Percentiles rank a stretch among this genome's conserved stretches.
Conservation (phyloP, 2,329 filamentous ascomycete species). For the Trichoderma gracile region DNA sequence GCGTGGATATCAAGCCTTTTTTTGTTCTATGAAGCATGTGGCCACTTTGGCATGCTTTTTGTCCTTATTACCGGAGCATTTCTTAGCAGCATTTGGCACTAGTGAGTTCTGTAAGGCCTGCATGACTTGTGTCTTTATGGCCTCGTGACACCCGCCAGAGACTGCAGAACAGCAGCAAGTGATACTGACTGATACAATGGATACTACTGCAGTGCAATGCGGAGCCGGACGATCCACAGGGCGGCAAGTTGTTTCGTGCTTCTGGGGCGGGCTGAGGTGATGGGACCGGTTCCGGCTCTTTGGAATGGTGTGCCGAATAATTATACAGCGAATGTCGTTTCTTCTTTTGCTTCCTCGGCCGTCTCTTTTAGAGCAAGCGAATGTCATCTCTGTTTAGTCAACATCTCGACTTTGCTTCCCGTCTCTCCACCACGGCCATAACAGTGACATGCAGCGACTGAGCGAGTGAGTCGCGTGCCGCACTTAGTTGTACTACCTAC, state of each 20-base stretch:
- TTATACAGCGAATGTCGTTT: no score
- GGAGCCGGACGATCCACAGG: conserved; percentile 9
- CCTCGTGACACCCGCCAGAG: no score
- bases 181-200: no score
- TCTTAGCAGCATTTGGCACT: neutral
- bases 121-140: no score
- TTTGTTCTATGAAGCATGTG: neutral
- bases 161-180: no score
- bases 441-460: neutral
- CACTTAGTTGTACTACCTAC: neutral
- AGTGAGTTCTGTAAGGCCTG: no score
- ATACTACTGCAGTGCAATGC: neutral
- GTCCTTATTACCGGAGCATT: no score
- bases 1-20: neutral
- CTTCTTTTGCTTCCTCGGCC: no score
- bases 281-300: neutral
- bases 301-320: neutral
- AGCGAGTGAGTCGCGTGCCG: neutral
- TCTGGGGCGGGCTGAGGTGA: conserved; percentile 13
- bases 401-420: neutral
- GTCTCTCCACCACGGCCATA: neutral
- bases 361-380: no score
- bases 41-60: no score
- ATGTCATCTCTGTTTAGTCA: neutral
- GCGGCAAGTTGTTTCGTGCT: conserved; percentile 8